Conservation (phyloP, 305 asterid genomes). For the Fraxinus angustifolia region DNA sequence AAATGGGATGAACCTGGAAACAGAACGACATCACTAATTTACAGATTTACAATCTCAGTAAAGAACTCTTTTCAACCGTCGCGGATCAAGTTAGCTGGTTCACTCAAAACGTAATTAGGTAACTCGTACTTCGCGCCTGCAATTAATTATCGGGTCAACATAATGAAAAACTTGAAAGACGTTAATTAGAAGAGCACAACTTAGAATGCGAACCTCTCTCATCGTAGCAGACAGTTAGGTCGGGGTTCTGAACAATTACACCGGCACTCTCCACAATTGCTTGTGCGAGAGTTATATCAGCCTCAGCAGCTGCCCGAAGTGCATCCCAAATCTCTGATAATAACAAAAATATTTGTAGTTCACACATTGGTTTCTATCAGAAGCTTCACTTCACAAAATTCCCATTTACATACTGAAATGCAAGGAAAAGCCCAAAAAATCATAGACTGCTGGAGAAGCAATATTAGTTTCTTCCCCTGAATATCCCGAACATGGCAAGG, state of each 20-base stretch:
- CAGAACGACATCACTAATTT: background rate
- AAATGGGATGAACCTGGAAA: background rate
- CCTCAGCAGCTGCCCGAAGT: constrained; percentile 87
- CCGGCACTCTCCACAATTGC: constrained; percentile 85
- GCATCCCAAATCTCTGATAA: constrained; percentile 93
- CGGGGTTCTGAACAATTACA: constrained; percentile 65
- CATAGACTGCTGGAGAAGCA: background rate
- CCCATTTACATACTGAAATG: background rate
- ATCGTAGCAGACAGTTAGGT: constrained; percentile 80
- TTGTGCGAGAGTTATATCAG: constrained; percentile 68
- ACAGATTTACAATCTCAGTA: constrained; percentile 16
- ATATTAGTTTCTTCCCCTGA: background rate
- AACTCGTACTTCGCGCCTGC: constrained; percentile 93
- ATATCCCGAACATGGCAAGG: background rate
- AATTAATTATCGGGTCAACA: constrained; percentile 9
- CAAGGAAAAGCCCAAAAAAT: background rate
- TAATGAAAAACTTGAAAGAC: background rate
- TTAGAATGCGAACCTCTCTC: constrained; percentile 56
- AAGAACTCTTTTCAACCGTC: constrained; percentile 41
- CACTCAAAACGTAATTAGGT: constrained; percentile 85
- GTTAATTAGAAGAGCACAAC: background rate
- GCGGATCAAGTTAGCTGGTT: constrained; percentile 76
- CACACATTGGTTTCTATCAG: background rate
- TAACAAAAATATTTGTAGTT: background rate
- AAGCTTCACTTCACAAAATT: background rate